These are phyloP conservation scores for Chrysanthemum seticuspe DNA, from an alignment of 129 eudicot species.

Conservation along the genomic window DNA sequence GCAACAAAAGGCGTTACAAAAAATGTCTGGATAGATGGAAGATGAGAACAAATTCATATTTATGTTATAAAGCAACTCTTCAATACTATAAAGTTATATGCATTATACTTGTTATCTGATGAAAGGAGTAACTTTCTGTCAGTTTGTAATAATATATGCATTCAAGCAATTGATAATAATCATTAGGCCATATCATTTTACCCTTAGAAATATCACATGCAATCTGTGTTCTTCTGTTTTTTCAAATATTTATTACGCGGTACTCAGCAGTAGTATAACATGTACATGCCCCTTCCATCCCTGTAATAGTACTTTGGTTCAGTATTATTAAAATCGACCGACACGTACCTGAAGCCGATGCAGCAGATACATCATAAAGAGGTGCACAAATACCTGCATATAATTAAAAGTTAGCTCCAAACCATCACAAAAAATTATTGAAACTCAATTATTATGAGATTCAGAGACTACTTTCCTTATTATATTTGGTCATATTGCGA, in stretches of 20 bases:
- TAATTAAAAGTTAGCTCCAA: slow-evolving; percentile 12
- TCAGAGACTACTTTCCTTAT: neutral
- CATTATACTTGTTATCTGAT: neutral
- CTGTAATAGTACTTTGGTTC: neutral
- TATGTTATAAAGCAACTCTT: neutral
- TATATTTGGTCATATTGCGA: neutral
- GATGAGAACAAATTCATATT: neutral
- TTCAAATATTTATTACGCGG: neutral
- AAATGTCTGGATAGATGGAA: no score
- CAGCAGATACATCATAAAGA: slow-evolving; percentile 94
- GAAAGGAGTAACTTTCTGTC: neutral
- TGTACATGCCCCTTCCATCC: no score
- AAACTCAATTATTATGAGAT: neutral
- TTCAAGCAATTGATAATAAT: neutral
- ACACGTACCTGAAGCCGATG: slow-evolving; percentile 94
- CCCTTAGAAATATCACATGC: neutral
- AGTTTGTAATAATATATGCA: neutral
- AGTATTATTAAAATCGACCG: neutral
- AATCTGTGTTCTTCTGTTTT: neutral
- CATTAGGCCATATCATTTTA: neutral
- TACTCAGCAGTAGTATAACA: neutral
- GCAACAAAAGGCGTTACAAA: no score
- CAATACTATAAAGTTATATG: neutral
- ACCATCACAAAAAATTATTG: slow-evolving; percentile 1
- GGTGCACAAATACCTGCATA: slow-evolving; percentile 93